Evolutionary conservation across 2,329 filamentous ascomycete genomes (phyloP), one percentile per base, ranked within the genome.

Genomic region (Penicillium sp.): DNA sequence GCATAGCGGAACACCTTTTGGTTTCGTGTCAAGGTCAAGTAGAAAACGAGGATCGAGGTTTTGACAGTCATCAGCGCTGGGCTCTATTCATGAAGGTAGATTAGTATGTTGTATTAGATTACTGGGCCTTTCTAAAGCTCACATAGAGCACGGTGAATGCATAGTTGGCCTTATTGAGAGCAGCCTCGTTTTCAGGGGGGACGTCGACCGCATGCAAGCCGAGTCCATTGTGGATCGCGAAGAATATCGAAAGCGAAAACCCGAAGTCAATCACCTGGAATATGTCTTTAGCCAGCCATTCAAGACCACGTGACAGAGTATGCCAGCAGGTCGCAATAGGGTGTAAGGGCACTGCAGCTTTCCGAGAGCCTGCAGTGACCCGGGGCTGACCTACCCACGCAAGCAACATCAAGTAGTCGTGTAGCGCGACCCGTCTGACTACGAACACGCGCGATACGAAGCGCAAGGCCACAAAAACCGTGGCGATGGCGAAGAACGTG

Each of bases 21-120:
- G 58, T 91, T 90, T 67, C 88, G 89, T 26, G 91, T 90, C 48
- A 97, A 81, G 42, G 89, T 88, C 50, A 97, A 81, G 76, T 96
- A 97, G 75, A 97, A 97, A 53, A 95, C 83, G 57, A 97, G 81
- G 66, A 97, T 91, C n/a, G 92, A 96, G 0, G 91, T 92, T 77
- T 97, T 97, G 50, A 91, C 92, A 3, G 89, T 87, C 91, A 96
- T 96, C 55, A 96, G 81, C 3, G 91, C 89, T 13, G 92, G 92
- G 70, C 96, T 96, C 87, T 93, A 67, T n/a, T 21, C 19, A 9
- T 1, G 16, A 6, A 11, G 10, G 45, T 7, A 48, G 37, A 37
- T 46, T n/a, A 37, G 29, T 48, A 48, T 6, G 23, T 16, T 31
- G 13, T 14, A 47, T 14, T 47, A 4, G 13, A 31, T 31, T 23